Conservation (phyloP, 192 early-diverging fungal species). For the Backusella parvicylindrica region DNA sequence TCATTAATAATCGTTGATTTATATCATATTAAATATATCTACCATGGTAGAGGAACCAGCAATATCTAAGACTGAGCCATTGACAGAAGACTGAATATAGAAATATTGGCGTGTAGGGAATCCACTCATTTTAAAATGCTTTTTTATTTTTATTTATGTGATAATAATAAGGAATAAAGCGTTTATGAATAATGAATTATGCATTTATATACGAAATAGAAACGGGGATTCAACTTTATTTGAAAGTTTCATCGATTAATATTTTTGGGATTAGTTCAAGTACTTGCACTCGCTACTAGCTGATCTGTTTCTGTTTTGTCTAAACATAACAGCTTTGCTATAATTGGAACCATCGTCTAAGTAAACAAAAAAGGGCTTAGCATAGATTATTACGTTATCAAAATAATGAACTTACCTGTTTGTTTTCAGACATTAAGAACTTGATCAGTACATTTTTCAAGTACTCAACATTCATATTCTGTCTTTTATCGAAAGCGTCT, state of each 20-base stretch:
- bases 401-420: slow-evolving; percentile 19
- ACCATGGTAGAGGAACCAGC: slow-evolving; percentile 16
- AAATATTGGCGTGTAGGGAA: slow-evolving; percentile 19
- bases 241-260: background rate
- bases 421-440: slow-evolving; percentile 53
- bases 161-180: no score
- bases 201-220: background rate
- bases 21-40: background rate
- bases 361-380: no score
- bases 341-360: slow-evolving; percentile 29
- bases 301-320: slow-evolving; percentile 27
- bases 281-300: background rate
- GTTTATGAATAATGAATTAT: no score
- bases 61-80: slow-evolving; percentile 20
- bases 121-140: slow-evolving; percentile 17
- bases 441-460: slow-evolving; percentile 69
- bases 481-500: slow-evolving; percentile 56
- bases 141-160: background rate
- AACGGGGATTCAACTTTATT: background rate
- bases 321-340: slow-evolving; percentile 29
- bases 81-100: slow-evolving; percentile 21
- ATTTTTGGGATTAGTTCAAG: background rate
- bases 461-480: slow-evolving; percentile 65
- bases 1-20: background rate
- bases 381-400: no score